Percentiles rank a stretch among this genome's conserved stretches.
These are phyloP conservation scores for Cladophialophora immunda DNA, from an alignment of 2,329 filamentous ascomycete species.

Conservation along the genomic window DNA sequence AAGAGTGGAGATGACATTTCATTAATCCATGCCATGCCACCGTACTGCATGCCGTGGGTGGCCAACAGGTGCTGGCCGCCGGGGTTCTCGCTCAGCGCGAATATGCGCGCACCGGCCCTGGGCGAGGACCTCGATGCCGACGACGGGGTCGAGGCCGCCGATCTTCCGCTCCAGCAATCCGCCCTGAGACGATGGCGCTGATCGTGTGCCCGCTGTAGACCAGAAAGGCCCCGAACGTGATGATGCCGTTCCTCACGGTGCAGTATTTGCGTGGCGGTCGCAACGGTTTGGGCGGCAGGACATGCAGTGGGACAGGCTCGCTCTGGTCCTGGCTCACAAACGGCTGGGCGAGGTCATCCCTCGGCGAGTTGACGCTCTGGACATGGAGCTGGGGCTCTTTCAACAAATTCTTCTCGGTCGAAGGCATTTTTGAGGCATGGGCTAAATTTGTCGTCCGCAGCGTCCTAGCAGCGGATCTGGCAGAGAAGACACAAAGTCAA, in stretches of 20 bases:
- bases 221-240: background rate
- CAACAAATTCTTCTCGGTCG: background rate
- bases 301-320: background rate
- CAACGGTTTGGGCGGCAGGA: background rate
- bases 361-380: background rate
- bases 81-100: background rate
- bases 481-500: background rate
- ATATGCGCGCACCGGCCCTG: background rate
- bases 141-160: background rate
- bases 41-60: background rate
- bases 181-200: background rate
- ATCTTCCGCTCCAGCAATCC: background rate
- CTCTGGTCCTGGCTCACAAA: background rate
- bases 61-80: background rate
- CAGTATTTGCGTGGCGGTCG: background rate
- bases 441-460: background rate
- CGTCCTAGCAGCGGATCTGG: background rate
- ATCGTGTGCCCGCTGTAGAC: background rate
- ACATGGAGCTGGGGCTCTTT: background rate
- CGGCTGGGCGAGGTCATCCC: background rate
- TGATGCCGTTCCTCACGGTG: background rate
- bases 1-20: too few relatives aligned
- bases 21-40: too few relatives aligned
- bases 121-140: constrained; percentile 1
- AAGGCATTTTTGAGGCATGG: background rate